Evolutionary conservation across 768 basidiomycete genomes (phyloP).

Genomic region (Leccinum imitatum): DNA sequence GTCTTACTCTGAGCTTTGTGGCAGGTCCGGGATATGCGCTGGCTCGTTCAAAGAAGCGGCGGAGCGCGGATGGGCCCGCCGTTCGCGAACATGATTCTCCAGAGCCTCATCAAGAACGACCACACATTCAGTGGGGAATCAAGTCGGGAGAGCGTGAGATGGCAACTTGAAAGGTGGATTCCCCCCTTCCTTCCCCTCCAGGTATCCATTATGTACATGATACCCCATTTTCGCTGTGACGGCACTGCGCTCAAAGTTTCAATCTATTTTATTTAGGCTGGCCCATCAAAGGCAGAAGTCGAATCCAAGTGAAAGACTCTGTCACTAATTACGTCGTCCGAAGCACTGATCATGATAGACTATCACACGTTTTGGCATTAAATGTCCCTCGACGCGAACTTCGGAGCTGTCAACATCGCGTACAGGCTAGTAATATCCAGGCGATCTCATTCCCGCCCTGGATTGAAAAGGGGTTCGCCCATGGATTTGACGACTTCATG

Average conservation of each 20-base stretch:
- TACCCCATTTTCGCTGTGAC: not conserved
- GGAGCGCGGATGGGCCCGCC: not conserved
- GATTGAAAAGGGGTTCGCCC: conserved; percentile 9
- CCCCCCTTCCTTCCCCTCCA: conserved; percentile 4
- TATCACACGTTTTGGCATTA: conserved; percentile 12
- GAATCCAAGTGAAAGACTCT: conserved; percentile 7
- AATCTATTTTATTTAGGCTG: not conserved
- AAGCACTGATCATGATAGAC: not conserved
- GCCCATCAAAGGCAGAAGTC: conserved; percentile 8
- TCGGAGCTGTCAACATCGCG: conserved; percentile 1
- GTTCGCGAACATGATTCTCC: conserved; percentile 5
- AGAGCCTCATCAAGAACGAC: not conserved
- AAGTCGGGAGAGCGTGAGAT: conserved; percentile 13
- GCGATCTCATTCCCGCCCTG: conserved; percentile 1
- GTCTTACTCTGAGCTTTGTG: conserved; percentile 1
- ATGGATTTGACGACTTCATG: conserved; percentile 18
- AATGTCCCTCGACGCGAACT: conserved; percentile 6
- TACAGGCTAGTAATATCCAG: conserved; percentile 7
- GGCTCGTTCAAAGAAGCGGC: not conserved
- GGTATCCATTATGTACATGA: not conserved
- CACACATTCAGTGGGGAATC: not conserved
- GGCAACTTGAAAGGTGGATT: not conserved
- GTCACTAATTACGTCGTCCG: conserved; percentile 8
- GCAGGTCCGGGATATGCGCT: not conserved
- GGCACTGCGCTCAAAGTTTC: not conserved